Evolutionary conservation across 768 basidiomycete genomes (phyloP).

Genomic region (Russula lepida): DNA sequence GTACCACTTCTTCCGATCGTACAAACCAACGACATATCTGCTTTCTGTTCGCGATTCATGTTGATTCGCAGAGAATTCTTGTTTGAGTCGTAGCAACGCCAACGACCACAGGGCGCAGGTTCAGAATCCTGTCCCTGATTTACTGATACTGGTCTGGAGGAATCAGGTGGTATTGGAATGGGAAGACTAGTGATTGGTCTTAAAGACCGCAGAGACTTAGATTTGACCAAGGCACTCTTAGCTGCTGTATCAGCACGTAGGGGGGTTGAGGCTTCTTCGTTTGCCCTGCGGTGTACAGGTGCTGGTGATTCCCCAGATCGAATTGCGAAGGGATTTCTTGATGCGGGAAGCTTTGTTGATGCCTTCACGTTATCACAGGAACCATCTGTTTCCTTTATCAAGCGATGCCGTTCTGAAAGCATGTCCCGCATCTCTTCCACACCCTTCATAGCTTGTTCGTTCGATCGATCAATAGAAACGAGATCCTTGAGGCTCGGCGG

Average conservation of each 20-base stretch:
- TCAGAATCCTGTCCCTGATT: neutral
- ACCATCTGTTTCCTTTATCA: neutral
- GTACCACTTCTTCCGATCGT: neutral
- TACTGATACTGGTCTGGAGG: neutral
- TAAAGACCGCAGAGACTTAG: neutral
- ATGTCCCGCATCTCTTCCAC: constrained; percentile 2
- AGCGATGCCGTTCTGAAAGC: constrained; percentile 2
- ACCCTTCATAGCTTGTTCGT: neutral
- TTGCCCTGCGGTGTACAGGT: neutral
- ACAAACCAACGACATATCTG: neutral
- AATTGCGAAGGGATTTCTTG: constrained; percentile 7
- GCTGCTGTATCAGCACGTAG: neutral
- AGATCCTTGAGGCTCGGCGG: neutral
- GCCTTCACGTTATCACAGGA: neutral
- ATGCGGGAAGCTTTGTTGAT: neutral
- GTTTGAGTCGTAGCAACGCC: neutral
- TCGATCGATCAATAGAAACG: neutral
- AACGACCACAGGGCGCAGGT: neutral
- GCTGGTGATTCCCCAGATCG: neutral
- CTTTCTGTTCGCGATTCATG: neutral
- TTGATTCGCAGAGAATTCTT: neutral
- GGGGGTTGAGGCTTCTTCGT: neutral
- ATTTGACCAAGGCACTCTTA: neutral
- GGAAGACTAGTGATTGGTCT: constrained; percentile 11
- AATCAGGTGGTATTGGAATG: constrained; percentile 2